Evolutionary conservation across 2,329 filamentous ascomycete genomes (phyloP), one percentile per base, ranked within the genome.

Genomic region (Penicillium sp.): DNA sequence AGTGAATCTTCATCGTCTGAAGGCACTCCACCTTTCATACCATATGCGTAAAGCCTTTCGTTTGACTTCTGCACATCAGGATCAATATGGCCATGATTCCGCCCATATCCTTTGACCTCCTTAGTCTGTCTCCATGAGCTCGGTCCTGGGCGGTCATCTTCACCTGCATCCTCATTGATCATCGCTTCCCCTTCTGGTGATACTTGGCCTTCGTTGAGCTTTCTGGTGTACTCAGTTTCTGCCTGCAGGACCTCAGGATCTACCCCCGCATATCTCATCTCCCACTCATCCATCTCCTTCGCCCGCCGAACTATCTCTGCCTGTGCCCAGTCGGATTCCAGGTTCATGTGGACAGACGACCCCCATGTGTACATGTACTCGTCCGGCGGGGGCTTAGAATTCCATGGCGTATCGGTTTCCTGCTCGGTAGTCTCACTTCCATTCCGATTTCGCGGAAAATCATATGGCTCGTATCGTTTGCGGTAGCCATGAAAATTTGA

Each of bases 321-420:
- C 23, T 42, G 57, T 1, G 67, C 70, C 4, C 67, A 63, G 4
- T 53, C 50, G 1, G 66, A 67, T 9, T 59, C 13, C 1, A 70
- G 68, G 44, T 68, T 57, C 69, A 72, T 69, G 47, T 73, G 71
- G 5, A 71, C 66, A 43, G 67, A 70, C n/a, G 67, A 57, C 6
- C 62, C 56, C 35, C 67, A 71, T 14, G 65, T 72, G 57, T 65
- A 72, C 64, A 66, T 67, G 47, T 73, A 71, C 14, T 62, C 35
- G 16, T 50, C 49, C 1, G 19, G 8, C 2, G 49, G n/a, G 21
- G 50, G 26, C 13, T 46, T 29, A 14, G 50, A 43, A 23, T 50
- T 48, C 27, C 50, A 44, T 13, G 23, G 23, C 3, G 3, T 21
- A 7, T n/a, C 14, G 9, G 9, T 5, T 25, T 27, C 16, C 1